Evolutionary conservation across 768 basidiomycete species (phyloP).

Genomic region (Trametes maxima): DNA sequence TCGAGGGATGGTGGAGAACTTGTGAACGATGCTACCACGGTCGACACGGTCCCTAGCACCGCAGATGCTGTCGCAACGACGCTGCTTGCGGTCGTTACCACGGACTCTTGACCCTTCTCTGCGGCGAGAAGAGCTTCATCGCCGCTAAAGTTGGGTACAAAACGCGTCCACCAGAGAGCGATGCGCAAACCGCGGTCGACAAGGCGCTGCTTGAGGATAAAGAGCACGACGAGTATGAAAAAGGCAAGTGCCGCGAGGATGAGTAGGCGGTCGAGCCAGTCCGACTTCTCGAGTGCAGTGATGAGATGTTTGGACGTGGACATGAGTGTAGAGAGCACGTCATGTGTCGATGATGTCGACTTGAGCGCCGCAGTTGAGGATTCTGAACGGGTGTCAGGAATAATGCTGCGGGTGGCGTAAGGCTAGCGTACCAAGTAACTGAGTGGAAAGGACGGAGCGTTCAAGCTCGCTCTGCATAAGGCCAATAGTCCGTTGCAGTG

Average conservation of each 20-base stretch:
- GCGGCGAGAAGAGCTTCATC: slow-evolving; percentile 38
- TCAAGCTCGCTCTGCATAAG: slow-evolving; percentile 94
- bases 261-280: slow-evolving; percentile 89
- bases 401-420: background rate
- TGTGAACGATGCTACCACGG: slow-evolving; percentile 3
- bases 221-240: slow-evolving; percentile 82
- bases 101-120: slow-evolving; percentile 37
- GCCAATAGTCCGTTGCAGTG: slow-evolving; percentile 79
- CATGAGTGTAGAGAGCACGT: slow-evolving; percentile 70
- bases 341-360: slow-evolving; percentile 76
- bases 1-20: background rate
- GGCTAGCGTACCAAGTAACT: slow-evolving; percentile 70
- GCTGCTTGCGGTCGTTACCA: background rate
- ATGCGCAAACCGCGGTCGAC: slow-evolving; percentile 77
- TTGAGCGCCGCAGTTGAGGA: slow-evolving; percentile 76
- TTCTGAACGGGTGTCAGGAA: slow-evolving; percentile 46
- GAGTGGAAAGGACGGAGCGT: slow-evolving; percentile 79
- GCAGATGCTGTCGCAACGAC: slow-evolving; percentile 6
- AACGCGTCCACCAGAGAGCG: slow-evolving; percentile 88
- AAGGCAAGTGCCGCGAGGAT: slow-evolving; percentile 79
- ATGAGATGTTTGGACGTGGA: slow-evolving; percentile 83
- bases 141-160: slow-evolving; percentile 56
- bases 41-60: slow-evolving; percentile 5
- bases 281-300: slow-evolving; percentile 84
- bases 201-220: slow-evolving; percentile 86